phyloP scores from a whole-genome alignment of 306 rosid genomes.

The Potentilla sterilis region DNA sequence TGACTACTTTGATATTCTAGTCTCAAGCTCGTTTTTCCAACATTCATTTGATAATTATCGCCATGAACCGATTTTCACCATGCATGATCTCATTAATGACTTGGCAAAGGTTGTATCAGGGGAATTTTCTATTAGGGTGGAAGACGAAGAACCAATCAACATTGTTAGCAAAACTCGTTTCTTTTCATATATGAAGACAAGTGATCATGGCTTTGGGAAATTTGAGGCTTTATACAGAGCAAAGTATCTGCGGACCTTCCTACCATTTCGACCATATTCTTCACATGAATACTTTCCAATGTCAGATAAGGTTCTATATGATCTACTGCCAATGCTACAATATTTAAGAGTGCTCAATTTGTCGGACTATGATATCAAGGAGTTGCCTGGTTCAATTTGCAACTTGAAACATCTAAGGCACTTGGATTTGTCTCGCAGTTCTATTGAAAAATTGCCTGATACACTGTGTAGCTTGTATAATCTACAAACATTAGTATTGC shows the following conservation, averaged over 20 bases:
- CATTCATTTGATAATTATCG: slow-evolving; percentile 3
- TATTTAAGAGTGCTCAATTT: slow-evolving; percentile 15
- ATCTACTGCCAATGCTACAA: neutral
- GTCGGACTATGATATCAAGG: neutral
- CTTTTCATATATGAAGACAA: neutral
- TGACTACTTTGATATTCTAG: slow-evolving; percentile 25
- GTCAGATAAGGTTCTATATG: neutral
- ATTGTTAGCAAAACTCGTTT: neutral
- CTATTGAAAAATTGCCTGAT: slow-evolving; percentile 8
- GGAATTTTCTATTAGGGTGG: neutral
- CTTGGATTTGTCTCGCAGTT: slow-evolving; percentile 18
- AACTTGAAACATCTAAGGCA: slow-evolving; percentile 3
- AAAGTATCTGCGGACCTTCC: slow-evolving; percentile 1
- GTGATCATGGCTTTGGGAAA: neutral
- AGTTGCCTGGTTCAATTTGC: slow-evolving; percentile 8
- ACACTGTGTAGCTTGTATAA: slow-evolving; percentile 13
- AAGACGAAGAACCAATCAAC: neutral
- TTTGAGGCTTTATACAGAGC: neutral
- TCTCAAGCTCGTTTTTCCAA: slow-evolving; percentile 31
- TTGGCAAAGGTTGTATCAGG: slow-evolving; percentile 8
- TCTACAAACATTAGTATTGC: slow-evolving; percentile 25
- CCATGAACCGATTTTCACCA: neutral
- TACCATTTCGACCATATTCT: neutral
- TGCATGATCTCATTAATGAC: slow-evolving; percentile 22
- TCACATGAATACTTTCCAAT: neutral